These are phyloP conservation scores for Aspergillus caelatus DNA, from an alignment of 2,329 filamentous ascomycete species.

Conservation along the genomic window DNA sequence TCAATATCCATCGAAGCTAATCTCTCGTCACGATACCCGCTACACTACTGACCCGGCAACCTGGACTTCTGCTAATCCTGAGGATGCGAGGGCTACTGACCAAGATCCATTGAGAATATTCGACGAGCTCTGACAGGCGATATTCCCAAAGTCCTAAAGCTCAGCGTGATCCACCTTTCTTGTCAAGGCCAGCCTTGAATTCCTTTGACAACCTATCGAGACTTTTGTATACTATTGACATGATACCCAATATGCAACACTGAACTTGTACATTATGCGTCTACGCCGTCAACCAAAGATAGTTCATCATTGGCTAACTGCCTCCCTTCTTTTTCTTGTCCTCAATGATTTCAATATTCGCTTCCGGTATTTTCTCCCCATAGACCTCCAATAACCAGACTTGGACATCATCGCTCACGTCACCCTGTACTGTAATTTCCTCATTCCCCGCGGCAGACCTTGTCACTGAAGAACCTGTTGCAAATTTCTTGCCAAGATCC, in stretches of 20 bases:
- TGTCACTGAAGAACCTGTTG: slow-evolving; percentile 88
- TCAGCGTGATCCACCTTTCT: background rate
- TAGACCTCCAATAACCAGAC: slow-evolving; percentile 91
- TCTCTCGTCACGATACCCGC: slow-evolving; percentile 21
- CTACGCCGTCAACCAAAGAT: background rate
- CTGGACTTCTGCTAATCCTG: background rate
- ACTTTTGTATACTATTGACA: slow-evolving; percentile 22
- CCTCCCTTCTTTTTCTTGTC: slow-evolving; percentile 89
- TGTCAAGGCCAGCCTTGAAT: slow-evolving; percentile 13
- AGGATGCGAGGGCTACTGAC: slow-evolving; percentile 16
- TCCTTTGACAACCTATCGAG: slow-evolving; percentile 16
- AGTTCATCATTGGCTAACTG: slow-evolving; percentile 20
- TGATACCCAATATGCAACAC: slow-evolving; percentile 25
- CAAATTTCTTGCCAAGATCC: slow-evolving; percentile 98
- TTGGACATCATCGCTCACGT: slow-evolving; percentile 90
- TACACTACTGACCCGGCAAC: slow-evolving; percentile 8
- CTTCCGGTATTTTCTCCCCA: slow-evolving; percentile 79
- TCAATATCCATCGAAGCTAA: slow-evolving; percentile 25
- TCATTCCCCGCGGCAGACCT: slow-evolving; percentile 84
- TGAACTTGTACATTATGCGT: slow-evolving; percentile 7
- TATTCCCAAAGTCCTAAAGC: background rate
- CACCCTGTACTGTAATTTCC: slow-evolving; percentile 97
- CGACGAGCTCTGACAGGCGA: slow-evolving; percentile 31
- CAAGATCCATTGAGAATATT: slow-evolving; percentile 31
- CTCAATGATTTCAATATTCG: slow-evolving; percentile 92